phyloP scores from a whole-genome alignment of 805 yeast species.

The Wickerhamomyces rabaulensis region DNA sequence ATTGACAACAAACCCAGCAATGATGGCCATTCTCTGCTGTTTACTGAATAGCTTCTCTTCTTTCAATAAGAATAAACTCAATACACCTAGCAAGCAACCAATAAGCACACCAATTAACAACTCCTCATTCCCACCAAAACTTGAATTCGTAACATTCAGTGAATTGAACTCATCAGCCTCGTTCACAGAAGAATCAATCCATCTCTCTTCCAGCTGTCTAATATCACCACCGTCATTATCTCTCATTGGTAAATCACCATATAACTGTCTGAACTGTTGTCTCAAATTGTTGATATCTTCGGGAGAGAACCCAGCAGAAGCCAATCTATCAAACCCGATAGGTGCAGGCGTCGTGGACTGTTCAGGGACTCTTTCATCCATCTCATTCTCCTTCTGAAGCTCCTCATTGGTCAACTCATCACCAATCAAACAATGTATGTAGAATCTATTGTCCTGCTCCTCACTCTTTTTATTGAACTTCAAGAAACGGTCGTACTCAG shows the following conservation, averaged over 20 bases:
- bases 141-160: constrained; percentile 33
- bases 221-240: constrained; percentile 39
- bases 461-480: constrained; percentile 12
- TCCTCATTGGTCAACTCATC: constrained; percentile 52
- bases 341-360: constrained; percentile 59
- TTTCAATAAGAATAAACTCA: constrained; percentile 58
- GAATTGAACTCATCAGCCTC: constrained; percentile 42
- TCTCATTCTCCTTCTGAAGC: constrained; percentile 51
- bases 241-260: constrained; percentile 41
- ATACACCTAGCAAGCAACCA: constrained; percentile 73
- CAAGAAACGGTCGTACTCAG: constrained; percentile 37
- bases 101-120: constrained; percentile 62
- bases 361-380: constrained; percentile 48
- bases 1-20: constrained; percentile 68
- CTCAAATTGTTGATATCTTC: constrained; percentile 71
- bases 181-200: constrained; percentile 77
- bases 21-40: constrained; percentile 60
- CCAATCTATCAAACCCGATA: constrained; percentile 78
- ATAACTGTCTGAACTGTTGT: constrained; percentile 65
- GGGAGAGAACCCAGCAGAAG: constrained; percentile 78
- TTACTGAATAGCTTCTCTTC: constrained; percentile 58
- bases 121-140: constrained; percentile 54
- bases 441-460: constrained; percentile 32
- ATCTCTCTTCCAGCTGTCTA: constrained; percentile 72
- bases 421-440: constrained; percentile 78